Base-by-base conservation (phyloP, 2,329 filamentous ascomycete genomes). In the Sphaceloma murrayae region DNA sequence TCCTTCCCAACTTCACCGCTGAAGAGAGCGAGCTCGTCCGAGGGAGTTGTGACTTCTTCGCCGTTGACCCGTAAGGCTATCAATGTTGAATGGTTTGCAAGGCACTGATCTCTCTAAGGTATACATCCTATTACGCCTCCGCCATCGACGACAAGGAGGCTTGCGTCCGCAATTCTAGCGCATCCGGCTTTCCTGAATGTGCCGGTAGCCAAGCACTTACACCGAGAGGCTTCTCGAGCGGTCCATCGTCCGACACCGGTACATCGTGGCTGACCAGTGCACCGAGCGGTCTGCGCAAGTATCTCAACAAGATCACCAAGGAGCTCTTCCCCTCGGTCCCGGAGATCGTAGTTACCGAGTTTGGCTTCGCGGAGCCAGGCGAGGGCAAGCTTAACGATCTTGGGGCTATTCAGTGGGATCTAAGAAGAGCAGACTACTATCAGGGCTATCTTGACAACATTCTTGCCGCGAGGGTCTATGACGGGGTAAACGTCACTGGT, bases 271-370 rank as follows among this genome's bases (percentile, higher is more conserved):
- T 64, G n/a, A 55, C 60, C 44, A 56, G 56, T 40, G 58, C 57
- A 1, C 62, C 59, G 1, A 54, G 55, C 22, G 62, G 61, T 47
- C 52, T 64, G 9, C 59, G 59, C 1, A 45, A 50, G 10, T 62
- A 62, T 34, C 48, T 64, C 45, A 56, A 53, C 34, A 59, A 34
- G 32, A 62, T 63, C 48, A 56, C 58, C 13, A 54, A 60, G 34
- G 58, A 56, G 3, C 55, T 71, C 14, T 68, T 67, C 51, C 68
- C 69, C 1, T 54, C 51, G 1, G 54, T 68, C 65, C 51, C 67
- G 67, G 2, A 56, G 46, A 57, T 63, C 18, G 57, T 57, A 4
- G 50, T 63, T 10, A 54, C 58, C 10, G 61, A 63, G 45, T 63
- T 63, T 42, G 60, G 60, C 7, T 60, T 63, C 40, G 50, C 53